Percentiles rank a stretch among this genome's conserved stretches.
Evolutionary conservation across 805 yeast genomes (phyloP).

Genomic region (Zygosaccharomyces rouxii): DNA sequence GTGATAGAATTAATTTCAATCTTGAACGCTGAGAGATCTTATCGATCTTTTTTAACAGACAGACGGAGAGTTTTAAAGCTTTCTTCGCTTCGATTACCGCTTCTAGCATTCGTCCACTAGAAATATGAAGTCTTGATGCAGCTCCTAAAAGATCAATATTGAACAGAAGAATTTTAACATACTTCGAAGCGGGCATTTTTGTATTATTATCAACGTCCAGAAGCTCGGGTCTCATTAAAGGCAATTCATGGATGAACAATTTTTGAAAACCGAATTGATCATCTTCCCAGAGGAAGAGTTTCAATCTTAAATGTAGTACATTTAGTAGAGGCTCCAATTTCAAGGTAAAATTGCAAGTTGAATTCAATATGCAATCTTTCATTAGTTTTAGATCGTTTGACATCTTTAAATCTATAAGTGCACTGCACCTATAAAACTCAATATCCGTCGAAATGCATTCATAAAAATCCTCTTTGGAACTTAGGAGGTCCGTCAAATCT

Average conservation of each 20-base stretch:
- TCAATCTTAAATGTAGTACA: slow-evolving; percentile 9
- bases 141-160: slow-evolving; percentile 22
- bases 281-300: slow-evolving; percentile 13
- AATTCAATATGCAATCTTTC: neutral
- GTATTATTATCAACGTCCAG: slow-evolving; percentile 25
- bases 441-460: slow-evolving; percentile 9
- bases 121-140: slow-evolving; percentile 23
- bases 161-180: slow-evolving; percentile 29
- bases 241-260: slow-evolving; percentile 18
- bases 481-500: slow-evolving; percentile 8
- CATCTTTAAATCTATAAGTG: slow-evolving; percentile 21
- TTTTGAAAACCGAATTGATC: slow-evolving; percentile 17
- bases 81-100: slow-evolving; percentile 41
- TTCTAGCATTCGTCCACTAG: slow-evolving; percentile 15
- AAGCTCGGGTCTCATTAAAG: slow-evolving; percentile 17
- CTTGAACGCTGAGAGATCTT: slow-evolving; percentile 31
- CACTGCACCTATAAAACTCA: slow-evolving; percentile 12
- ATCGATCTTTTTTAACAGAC: slow-evolving; percentile 44
- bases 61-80: slow-evolving; percentile 48
- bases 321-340: slow-evolving; percentile 15
- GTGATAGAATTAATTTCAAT: slow-evolving; percentile 35
- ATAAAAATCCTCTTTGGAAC: slow-evolving; percentile 10
- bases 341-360: slow-evolving; percentile 5
- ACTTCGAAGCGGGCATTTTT: slow-evolving; percentile 19
- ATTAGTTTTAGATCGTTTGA: slow-evolving; percentile 3